A percentile compares a stretch with the other conserved stretches of the same genome.
These are phyloP conservation scores for Podila epicladia DNA, from an alignment of 192 early-diverging fungal genomes.

Conservation along the genomic window DNA sequence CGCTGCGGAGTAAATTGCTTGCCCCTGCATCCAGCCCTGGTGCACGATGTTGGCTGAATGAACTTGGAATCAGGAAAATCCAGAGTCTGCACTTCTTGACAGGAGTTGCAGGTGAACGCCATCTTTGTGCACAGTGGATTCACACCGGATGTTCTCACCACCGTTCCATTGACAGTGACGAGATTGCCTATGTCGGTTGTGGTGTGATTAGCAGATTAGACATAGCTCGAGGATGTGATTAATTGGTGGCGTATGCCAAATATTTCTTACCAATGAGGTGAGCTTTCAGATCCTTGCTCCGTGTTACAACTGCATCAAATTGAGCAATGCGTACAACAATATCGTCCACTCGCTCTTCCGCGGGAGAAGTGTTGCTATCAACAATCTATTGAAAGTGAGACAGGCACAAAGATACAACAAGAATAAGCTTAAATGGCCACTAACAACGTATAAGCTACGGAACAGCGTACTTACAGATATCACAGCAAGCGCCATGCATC, in stretches of 20 bases:
- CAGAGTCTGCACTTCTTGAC: conserved; percentile 64
- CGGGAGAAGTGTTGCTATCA: conserved; percentile 16
- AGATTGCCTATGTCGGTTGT: conserved; percentile 56
- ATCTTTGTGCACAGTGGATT: conserved; percentile 74
- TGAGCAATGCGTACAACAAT: conserved; percentile 23
- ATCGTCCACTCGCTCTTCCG: conserved; percentile 1
- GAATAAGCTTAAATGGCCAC: background rate
- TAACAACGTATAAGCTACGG: background rate
- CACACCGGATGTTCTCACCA: conserved; percentile 80
- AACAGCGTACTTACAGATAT: conserved; percentile 16
- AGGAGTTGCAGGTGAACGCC: conserved; percentile 70
- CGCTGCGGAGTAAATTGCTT: conserved; percentile 69
- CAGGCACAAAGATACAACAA: background rate
- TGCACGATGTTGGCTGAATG: conserved; percentile 67
- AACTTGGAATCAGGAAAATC: conserved; percentile 74
- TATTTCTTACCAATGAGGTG: conserved; percentile 69
- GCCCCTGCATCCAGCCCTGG: conserved; percentile 71
- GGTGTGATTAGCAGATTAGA: background rate
- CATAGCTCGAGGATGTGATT: background rate
- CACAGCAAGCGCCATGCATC: conserved; percentile 29
- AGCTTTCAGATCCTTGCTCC: conserved; percentile 73
- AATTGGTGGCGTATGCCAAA: background rate
- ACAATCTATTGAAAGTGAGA: conserved; percentile 11
- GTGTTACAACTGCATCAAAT: conserved; percentile 24
- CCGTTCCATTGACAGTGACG: conserved; percentile 78